Evolutionary conservation across 2,329 filamentous ascomycete genomes (phyloP), one percentile per base, ranked within the genome.

Genomic region (Calonectria pteridis): DNA sequence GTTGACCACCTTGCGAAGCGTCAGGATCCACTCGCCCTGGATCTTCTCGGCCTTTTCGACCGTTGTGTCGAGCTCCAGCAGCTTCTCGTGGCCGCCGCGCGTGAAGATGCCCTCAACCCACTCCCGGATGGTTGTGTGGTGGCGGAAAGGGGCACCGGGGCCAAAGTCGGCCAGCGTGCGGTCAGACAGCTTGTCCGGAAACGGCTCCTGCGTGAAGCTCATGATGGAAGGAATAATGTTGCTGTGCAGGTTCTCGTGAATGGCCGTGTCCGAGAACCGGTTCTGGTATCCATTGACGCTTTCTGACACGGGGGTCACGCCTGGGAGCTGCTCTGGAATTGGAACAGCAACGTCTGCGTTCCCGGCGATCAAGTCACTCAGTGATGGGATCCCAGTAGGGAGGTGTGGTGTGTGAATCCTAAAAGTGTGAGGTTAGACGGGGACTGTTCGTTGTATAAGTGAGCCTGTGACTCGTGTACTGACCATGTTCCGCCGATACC

Each of bases 11-110:
- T 87, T 86, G 2, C 90, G 84, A 33, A 92, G 80, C 0, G 87
- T 89, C 28, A 91, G 74, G 2, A 84, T 80, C 89, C 86, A 91
- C 80, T 87, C 87, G 0, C 82, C 80, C n/a, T 78, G 80, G 4
- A 81, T 67, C 71, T 89, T 88, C 33, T 88, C 85, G 0, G 88
- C 88, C 9, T 84, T 81, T 79, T 93, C 91, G 3, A 92, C 90
- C 0, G 89, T 91, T 0, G 91, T 93, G 66, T 88, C 87, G 67
- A 89, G 86, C 6, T 85, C 84, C n/a, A 76, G 66, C n/a, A 72
- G 64, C 35, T 72, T 72, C n/a, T 72, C 65, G 16, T 72, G 70
- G 6, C 70, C 55, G 23, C 55, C 46, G 2, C 65, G 65, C 10
- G 65, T n/a, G 6, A 72, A 72, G 20, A 72, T 68, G 14, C 64